Evolutionary conservation across 1,284 basidiomycete genomes (phyloP).

Genomic region (Marasmius fiardii): DNA sequence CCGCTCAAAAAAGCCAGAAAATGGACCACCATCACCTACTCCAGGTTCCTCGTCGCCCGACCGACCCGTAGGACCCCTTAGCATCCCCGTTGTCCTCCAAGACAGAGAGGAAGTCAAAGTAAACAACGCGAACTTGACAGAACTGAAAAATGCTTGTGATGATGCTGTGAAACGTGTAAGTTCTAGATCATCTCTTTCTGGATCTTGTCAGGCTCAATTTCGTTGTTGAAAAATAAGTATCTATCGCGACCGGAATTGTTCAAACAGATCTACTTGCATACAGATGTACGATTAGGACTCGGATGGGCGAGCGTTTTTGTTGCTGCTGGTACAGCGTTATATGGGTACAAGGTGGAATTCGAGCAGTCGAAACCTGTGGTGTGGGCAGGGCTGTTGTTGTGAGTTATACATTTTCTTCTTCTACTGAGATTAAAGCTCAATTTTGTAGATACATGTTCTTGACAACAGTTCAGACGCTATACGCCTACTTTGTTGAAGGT

Average conservation of each 20-base stretch:
- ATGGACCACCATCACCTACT: conserved; percentile 14
- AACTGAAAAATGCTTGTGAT: conserved; percentile 89
- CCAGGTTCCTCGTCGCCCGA: conserved; percentile 28
- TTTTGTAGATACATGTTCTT: conserved; percentile 65
- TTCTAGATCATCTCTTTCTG: conserved; percentile 18
- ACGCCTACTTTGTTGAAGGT: conserved; percentile 79
- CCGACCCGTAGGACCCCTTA: conserved; percentile 51
- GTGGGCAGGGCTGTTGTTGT: conserved; percentile 75
- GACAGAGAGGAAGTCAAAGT: conserved; percentile 73
- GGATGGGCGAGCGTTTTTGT: conserved; percentile 84
- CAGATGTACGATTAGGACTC: conserved; percentile 79
- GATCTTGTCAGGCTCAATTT: not conserved
- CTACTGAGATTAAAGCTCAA: not conserved
- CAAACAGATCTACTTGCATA: conserved; percentile 81
- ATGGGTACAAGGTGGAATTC: conserved; percentile 84
- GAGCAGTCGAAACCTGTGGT: conserved; percentile 80
- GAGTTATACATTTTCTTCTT: conserved; percentile 24
- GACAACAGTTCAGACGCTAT: conserved; percentile 68
- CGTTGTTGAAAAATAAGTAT: conserved; percentile 45
- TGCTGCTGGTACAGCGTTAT: conserved; percentile 75
- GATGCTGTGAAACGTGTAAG: conserved; percentile 87
- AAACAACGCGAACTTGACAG: conserved; percentile 77
- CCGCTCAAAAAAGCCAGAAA: conserved; percentile 17
- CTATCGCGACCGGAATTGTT: conserved; percentile 78
- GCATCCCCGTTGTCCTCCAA: conserved; percentile 38